A percentile compares a stretch with the other conserved stretches of the same genome.
phyloP scores from a whole-genome alignment of 1,284 basidiomycete genomes.

The Takashimella tepidaria region DNA sequence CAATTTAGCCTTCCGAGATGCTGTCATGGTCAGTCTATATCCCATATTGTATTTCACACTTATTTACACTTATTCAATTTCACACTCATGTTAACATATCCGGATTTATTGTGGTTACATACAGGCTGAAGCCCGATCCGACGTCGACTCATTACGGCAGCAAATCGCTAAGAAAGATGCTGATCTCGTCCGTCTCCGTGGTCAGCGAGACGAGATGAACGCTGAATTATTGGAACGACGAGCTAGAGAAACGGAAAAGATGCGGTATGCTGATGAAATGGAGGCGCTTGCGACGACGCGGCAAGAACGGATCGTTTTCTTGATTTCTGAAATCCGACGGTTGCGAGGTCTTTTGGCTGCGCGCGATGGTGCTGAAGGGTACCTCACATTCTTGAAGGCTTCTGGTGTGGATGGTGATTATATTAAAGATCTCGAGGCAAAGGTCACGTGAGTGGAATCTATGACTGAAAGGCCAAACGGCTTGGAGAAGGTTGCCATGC shows the following conservation, averaged over 20 bases:
- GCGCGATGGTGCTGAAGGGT: constrained; percentile 62
- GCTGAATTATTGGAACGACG: constrained; percentile 70
- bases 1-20: constrained; percentile 40
- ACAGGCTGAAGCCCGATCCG: constrained; percentile 28
- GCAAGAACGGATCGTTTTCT: constrained; percentile 67
- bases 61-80: too few relatives aligned
- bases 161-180: constrained; percentile 58
- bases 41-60: not conserved
- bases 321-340: constrained; percentile 70
- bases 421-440: constrained; percentile 58
- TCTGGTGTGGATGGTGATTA: constrained; percentile 58
- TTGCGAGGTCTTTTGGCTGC: constrained; percentile 74
- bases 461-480: too few relatives aligned
- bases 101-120: not conserved
- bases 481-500: constrained; percentile 6
- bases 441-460: constrained; percentile 60
- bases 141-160: constrained; percentile 35
- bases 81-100: too few relatives aligned
- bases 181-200: constrained; percentile 71
- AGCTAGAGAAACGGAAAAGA: constrained; percentile 60
- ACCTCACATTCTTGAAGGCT: constrained; percentile 66
- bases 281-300: constrained; percentile 66
- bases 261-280: constrained; percentile 63
- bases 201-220: constrained; percentile 68
- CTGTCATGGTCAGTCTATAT: constrained; percentile 16